Conservation (phyloP, 2,329 filamentous ascomycete species). For the Xylaria sp. region DNA sequence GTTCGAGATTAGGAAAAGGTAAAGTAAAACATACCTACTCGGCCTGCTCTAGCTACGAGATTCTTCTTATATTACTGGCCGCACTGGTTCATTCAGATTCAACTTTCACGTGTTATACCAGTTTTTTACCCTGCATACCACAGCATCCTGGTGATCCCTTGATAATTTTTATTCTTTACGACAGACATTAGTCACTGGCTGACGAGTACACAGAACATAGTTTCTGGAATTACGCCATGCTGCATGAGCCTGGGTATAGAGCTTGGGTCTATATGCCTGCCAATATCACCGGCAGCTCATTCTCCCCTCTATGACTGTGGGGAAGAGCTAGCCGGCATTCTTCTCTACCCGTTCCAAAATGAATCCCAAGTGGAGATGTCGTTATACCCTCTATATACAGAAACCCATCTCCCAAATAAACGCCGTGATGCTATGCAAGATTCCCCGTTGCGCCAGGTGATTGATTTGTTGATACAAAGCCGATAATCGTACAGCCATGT, state of each 20-base stretch:
- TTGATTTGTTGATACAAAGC: constrained; percentile 21
- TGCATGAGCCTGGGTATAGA: constrained; percentile 1
- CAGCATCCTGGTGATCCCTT: too few species aligned
- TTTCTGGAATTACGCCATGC: constrained; percentile 8
- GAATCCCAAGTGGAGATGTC: constrained; percentile 44
- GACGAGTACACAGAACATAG: background rate
- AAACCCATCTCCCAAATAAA: constrained; percentile 24
- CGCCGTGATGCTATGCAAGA: constrained; percentile 43
- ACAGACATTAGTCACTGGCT: background rate
- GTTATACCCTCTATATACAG: constrained; percentile 21
- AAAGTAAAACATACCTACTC: too few species aligned
- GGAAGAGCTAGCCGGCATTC: background rate
- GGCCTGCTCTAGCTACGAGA: too few species aligned
- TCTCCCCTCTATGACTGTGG: background rate
- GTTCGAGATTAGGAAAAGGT: background rate
- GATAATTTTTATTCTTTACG: background rate
- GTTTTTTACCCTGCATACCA: too few species aligned
- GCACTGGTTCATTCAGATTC: too few species aligned
- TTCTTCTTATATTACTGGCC: too few species aligned
- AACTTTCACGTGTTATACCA: too few species aligned
- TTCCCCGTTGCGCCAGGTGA: constrained; percentile 32
- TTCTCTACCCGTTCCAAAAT: constrained; percentile 3
- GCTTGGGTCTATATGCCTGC: constrained; percentile 12
- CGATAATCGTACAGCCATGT: constrained; percentile 27
- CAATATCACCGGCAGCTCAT: constrained; percentile 18